These are phyloP conservation scores for Dipteronia dyeriana DNA, from an alignment of 345 rosid genomes.

Conservation along the genomic window DNA sequence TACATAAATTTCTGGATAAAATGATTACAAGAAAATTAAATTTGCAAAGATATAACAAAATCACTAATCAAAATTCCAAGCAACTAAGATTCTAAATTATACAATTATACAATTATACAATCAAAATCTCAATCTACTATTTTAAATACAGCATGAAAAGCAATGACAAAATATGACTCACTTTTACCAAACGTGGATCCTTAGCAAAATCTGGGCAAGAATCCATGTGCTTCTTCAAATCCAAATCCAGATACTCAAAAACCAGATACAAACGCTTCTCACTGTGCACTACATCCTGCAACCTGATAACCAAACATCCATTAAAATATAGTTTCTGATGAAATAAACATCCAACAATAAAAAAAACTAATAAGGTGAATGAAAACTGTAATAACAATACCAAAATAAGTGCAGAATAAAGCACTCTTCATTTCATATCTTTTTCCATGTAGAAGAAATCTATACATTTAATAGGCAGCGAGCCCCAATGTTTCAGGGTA, in stretches of 20 bases:
- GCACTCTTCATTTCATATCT: background rate
- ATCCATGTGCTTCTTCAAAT: conserved; percentile 98
- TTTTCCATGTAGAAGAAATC: background rate
- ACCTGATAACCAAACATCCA: conserved; percentile 40
- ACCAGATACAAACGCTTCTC: conserved; percentile 93
- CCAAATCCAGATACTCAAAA: conserved; percentile 96
- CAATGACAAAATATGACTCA: conserved; percentile 39
- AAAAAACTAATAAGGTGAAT: background rate
- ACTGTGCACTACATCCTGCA: conserved; percentile 98
- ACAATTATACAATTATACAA: background rate
- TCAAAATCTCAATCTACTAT: background rate
- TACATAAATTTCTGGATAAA: background rate
- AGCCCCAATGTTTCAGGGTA: background rate
- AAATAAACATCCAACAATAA: background rate
- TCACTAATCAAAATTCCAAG: background rate
- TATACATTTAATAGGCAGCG: background rate
- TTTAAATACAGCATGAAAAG: conserved; percentile 1
- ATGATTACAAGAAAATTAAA: background rate
- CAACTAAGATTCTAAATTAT: background rate
- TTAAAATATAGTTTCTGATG: background rate
- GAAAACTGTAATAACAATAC: background rate
- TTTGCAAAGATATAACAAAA: background rate
- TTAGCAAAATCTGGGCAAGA: conserved; percentile 84
- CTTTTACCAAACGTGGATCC: conserved; percentile 80
- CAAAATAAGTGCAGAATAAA: background rate